phyloP scores from a whole-genome alignment of 306 rosid species.

The Glycine tomentella region DNA sequence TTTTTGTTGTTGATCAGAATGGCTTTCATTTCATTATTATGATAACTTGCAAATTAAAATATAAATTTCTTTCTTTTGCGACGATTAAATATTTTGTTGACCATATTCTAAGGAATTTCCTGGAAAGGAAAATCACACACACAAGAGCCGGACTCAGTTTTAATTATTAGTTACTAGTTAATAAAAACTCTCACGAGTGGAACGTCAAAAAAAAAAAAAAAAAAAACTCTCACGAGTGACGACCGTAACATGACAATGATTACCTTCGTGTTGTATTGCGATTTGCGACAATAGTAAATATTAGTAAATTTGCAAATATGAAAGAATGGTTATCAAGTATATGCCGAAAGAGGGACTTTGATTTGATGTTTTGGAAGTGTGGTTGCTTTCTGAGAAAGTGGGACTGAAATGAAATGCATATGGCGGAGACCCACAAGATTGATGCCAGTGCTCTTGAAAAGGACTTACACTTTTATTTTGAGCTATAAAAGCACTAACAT shows the following conservation, averaged over 20 bases:
- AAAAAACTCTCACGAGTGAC: neutral
- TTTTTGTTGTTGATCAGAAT: neutral
- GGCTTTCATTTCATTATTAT: neutral
- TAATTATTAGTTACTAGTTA: neutral
- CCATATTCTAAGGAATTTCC: neutral
- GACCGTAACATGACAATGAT: neutral
- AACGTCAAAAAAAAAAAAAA: too few species aligned
- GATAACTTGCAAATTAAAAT: neutral
- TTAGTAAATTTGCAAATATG: neutral
- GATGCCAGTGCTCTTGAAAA: conserved; percentile 36
- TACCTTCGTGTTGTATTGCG: too few species aligned
- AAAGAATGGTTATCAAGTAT: neutral
- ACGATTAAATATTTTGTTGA: neutral
- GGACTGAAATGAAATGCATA: conserved; percentile 1
- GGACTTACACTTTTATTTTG: too few species aligned
- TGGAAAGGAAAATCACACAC: neutral
- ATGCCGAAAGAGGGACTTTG: neutral
- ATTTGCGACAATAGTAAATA: too few species aligned
- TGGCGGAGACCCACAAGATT: conserved; percentile 5
- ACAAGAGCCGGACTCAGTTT: neutral
- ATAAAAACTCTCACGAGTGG: neutral
- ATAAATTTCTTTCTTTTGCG: neutral
- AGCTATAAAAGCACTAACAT: neutral
- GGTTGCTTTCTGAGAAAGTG: conserved; percentile 4
- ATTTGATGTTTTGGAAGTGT: conserved; percentile 14